Conservation (phyloP, 768 basidiomycete genomes). For the Boletellus emodensis region DNA sequence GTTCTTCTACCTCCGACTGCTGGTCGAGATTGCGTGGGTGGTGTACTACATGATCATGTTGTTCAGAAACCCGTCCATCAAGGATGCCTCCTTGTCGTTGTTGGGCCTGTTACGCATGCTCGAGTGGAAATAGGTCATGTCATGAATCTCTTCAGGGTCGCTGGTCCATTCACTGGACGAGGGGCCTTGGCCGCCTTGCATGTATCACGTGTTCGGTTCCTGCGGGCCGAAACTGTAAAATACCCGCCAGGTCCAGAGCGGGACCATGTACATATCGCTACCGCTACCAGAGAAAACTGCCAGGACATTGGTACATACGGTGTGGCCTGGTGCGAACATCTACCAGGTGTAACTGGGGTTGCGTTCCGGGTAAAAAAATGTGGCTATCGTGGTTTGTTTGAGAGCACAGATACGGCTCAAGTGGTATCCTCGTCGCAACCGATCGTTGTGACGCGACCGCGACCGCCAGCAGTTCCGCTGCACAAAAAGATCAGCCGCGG, state of each 20-base stretch:
- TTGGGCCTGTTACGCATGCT: slow-evolving; percentile 25
- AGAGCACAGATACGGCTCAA: background rate
- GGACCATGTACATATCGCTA: too few relatives aligned
- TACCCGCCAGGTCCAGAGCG: too few relatives aligned
- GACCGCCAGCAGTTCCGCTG: background rate
- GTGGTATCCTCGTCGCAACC: background rate
- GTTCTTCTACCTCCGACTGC: slow-evolving; percentile 27
- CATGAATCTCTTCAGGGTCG: background rate
- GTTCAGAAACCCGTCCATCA: slow-evolving; percentile 26
- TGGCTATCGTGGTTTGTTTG: background rate
- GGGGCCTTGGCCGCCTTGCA: too few relatives aligned
- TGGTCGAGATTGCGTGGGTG: slow-evolving; percentile 27
- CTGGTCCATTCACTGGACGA: too few relatives aligned
- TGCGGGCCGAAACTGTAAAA: too few relatives aligned
- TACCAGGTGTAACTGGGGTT: too few relatives aligned
- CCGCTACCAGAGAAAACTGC: too few relatives aligned
- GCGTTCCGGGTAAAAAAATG: background rate
- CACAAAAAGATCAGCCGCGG: background rate
- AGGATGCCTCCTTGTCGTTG: slow-evolving; percentile 19
- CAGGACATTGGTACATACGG: too few relatives aligned
- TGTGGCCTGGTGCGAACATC: too few relatives aligned
- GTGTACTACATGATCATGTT: slow-evolving; percentile 25
- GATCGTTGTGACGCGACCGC: background rate
- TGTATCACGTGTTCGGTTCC: too few relatives aligned
- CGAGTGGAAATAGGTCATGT: slow-evolving; percentile 26